phyloP scores from a whole-genome alignment of 257 asterid species.

The Nicotiana tabacum region DNA sequence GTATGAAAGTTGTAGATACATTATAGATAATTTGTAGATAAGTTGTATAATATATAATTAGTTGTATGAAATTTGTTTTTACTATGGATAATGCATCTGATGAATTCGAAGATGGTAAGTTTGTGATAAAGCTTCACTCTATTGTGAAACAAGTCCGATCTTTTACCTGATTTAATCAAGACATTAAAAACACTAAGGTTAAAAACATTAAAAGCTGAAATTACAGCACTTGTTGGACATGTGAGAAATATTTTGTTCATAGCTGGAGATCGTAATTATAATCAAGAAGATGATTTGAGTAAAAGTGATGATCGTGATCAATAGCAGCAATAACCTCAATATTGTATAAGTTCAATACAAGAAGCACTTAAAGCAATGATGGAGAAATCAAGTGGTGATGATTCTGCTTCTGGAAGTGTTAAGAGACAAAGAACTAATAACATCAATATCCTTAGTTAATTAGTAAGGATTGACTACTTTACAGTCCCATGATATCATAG shows the following conservation, averaged over 20 bases:
- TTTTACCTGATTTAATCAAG: constrained; percentile 59
- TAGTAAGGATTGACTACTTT: too few species aligned
- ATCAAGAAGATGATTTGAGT: neutral
- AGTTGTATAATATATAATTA: too few species aligned
- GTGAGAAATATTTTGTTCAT: constrained; percentile 70
- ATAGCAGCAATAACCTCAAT: constrained; percentile 25
- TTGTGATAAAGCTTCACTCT: too few species aligned
- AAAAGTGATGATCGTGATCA: neutral
- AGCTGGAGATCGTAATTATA: constrained; percentile 37
- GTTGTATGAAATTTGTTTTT: too few species aligned
- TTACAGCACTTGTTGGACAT: constrained; percentile 72
- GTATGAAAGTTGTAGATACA: too few species aligned
- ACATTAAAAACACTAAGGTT: constrained; percentile 58
- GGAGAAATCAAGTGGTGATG: constrained; percentile 63
- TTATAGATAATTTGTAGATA: too few species aligned
- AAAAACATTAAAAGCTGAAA: constrained; percentile 69
- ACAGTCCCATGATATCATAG: too few species aligned
- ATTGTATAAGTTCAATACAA: constrained; percentile 49
- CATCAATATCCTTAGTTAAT: constrained; percentile 35
- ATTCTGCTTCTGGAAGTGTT: constrained; percentile 50
- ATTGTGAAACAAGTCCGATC: too few species aligned
- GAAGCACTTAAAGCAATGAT: constrained; percentile 73
- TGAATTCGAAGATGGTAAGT: constrained; percentile 17
- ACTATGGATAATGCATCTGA: constrained; percentile 48
- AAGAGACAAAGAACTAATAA: constrained; percentile 76